phyloP scores from a whole-genome alignment of 2,329 filamentous ascomycete genomes.

The Pseudomassariella vexata region DNA sequence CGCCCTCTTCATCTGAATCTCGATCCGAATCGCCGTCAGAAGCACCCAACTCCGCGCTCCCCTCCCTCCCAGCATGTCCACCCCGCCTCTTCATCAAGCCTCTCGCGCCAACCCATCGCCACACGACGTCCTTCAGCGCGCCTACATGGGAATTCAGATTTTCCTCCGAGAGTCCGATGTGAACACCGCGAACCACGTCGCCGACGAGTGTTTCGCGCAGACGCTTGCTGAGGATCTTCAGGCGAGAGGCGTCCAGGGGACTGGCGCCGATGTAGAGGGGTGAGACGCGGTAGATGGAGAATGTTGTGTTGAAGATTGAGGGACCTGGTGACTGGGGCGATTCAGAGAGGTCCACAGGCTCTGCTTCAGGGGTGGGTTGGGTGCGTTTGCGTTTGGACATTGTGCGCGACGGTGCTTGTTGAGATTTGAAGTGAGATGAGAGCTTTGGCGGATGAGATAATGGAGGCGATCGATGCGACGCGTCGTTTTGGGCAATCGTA shows the following conservation, averaged over 20 bases:
- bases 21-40: too few relatives aligned
- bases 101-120: conserved; percentile 37
- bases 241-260: conserved; percentile 28
- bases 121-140: conserved; percentile 38
- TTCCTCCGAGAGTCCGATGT: conserved; percentile 41
- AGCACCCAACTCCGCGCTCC: conserved; percentile 12
- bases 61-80: conserved; percentile 2
- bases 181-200: conserved; percentile 54
- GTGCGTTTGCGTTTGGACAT: conserved; percentile 4
- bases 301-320: conserved; percentile 50
- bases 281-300: conserved; percentile 50
- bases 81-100: conserved; percentile 13
- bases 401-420: too few relatives aligned
- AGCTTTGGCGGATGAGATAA: too few relatives aligned
- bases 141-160: conserved; percentile 32
- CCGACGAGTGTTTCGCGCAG: conserved; percentile 51
- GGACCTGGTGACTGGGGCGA: conserved; percentile 23
- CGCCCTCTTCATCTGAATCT: conserved; percentile 4
- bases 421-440: too few relatives aligned
- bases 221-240: conserved; percentile 38
- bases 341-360: conserved; percentile 16
- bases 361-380: conserved; percentile 13
- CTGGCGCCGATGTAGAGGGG: conserved; percentile 43
- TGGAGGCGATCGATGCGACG: too few relatives aligned
- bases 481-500: too few relatives aligned